Percentiles rank a stretch among this genome's conserved stretches.
Conservation (phyloP, 352 stramenopile genomes). For the Nothophytophthora sp. region DNA sequence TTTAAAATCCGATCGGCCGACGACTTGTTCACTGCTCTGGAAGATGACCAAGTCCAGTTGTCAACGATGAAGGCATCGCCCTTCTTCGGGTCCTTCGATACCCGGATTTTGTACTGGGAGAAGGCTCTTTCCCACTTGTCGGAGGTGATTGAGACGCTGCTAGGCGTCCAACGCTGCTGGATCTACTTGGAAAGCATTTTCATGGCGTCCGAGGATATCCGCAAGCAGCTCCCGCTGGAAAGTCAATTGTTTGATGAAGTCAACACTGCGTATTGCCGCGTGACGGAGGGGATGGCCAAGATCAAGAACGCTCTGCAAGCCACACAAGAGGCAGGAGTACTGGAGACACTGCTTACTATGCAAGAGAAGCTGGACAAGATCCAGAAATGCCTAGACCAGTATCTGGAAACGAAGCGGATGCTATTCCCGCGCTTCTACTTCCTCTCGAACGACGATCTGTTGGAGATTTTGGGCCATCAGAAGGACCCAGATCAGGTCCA, state of each 20-base stretch:
- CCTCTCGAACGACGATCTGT: slow-evolving; percentile 86
- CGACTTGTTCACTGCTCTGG: slow-evolving; percentile 90
- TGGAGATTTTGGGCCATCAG: slow-evolving; percentile 87
- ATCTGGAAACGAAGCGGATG: slow-evolving; percentile 88
- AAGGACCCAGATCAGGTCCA: slow-evolving; percentile 90
- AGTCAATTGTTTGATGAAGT: slow-evolving; percentile 88
- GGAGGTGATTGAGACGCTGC: slow-evolving; percentile 89
- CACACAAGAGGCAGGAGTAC: slow-evolving; percentile 57
- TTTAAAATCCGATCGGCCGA: slow-evolving; percentile 92
- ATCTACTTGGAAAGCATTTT: slow-evolving; percentile 97
- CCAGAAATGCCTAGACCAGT: slow-evolving; percentile 88
- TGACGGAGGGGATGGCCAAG: slow-evolving; percentile 78
- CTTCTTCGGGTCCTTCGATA: slow-evolving; percentile 92
- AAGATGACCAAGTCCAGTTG: slow-evolving; percentile 92
- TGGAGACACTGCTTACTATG: slow-evolving; percentile 76
- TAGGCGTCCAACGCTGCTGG: slow-evolving; percentile 93
- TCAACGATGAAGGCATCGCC: slow-evolving; percentile 94
- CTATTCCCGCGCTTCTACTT: slow-evolving; percentile 90
- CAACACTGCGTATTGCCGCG: slow-evolving; percentile 71
- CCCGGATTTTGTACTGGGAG: slow-evolving; percentile 90
- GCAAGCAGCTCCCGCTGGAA: slow-evolving; percentile 91
- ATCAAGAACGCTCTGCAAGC: slow-evolving; percentile 76
- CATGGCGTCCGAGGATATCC: slow-evolving; percentile 94
- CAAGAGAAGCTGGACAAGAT: slow-evolving; percentile 89
- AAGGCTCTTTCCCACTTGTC: slow-evolving; percentile 81